Evolutionary conservation across 345 rosid genomes (phyloP).

Genomic region (Rhizophora apiculata): DNA sequence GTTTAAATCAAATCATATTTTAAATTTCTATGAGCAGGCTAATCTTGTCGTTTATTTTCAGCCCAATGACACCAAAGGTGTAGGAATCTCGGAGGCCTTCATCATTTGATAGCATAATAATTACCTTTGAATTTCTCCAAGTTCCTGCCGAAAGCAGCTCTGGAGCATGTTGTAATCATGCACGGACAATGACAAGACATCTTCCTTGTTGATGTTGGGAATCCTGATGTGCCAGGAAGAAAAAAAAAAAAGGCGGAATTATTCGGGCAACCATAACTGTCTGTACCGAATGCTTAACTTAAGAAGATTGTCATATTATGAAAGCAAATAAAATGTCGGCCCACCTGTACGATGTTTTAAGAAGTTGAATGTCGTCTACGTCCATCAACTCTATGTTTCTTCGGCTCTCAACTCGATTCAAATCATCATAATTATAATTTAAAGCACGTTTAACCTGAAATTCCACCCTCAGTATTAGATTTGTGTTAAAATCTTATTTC

Average conservation of each 20-base stretch:
- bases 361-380: not conserved
- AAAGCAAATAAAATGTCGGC: not conserved
- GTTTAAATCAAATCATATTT: too few relatives aligned
- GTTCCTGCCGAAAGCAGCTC: not conserved
- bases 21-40: too few relatives aligned
- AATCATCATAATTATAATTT: not conserved
- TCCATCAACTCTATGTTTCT: not conserved
- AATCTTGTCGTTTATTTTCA: too few relatives aligned
- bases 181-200: not conserved
- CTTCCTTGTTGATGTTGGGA: not conserved
- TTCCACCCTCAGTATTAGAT: not conserved
- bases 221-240: not conserved
- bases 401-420: not conserved
- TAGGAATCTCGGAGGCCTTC: too few relatives aligned
- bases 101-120: too few relatives aligned
- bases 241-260: not conserved
- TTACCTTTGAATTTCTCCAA: conserved; percentile 4
- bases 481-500: not conserved
- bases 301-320: not conserved
- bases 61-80: too few relatives aligned
- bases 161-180: not conserved
- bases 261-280: not conserved
- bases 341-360: conserved; percentile 12
- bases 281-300: too few relatives aligned
- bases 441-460: conserved; percentile 9